Conservation (phyloP, 371 early-diverging fungal genomes). For the Coemansia sp. region DNA sequence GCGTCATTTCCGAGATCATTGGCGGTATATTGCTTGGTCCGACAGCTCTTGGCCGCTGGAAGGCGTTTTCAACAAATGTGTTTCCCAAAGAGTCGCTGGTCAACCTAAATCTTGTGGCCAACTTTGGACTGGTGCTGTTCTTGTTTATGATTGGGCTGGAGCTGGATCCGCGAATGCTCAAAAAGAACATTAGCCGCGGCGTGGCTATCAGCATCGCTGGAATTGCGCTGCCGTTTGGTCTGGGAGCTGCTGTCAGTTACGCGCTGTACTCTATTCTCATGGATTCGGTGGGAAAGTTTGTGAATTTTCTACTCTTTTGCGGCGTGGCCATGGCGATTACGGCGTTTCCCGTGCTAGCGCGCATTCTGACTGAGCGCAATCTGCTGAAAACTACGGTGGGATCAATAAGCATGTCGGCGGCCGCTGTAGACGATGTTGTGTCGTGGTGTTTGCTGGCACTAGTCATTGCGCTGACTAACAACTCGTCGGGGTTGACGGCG, state of each 20-base stretch:
- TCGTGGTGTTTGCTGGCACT: constrained; percentile 84
- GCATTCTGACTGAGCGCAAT: constrained; percentile 86
- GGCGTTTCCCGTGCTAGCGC: constrained; percentile 90
- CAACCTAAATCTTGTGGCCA: constrained; percentile 74
- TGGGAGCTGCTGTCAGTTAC: constrained; percentile 70
- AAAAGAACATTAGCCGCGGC: constrained; percentile 40
- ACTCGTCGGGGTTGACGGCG: constrained; percentile 62
- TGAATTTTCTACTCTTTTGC: constrained; percentile 74
- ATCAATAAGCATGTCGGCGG: constrained; percentile 78
- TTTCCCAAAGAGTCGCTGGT: constrained; percentile 68
- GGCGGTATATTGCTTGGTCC: constrained; percentile 80
- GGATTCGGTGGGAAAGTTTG: constrained; percentile 56
- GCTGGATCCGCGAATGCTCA: constrained; percentile 60
- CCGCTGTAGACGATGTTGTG: constrained; percentile 82
- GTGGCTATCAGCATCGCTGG: constrained; percentile 68
- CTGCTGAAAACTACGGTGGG: constrained; percentile 82
- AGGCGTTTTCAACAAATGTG: constrained; percentile 61
- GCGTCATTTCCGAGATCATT: constrained; percentile 76
- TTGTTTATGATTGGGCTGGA: constrained; percentile 87
- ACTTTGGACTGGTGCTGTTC: constrained; percentile 86
- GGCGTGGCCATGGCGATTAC: constrained; percentile 93
- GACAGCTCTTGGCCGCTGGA: constrained; percentile 72
- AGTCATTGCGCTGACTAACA: constrained; percentile 74
- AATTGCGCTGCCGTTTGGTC: constrained; percentile 74
- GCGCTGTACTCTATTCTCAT: constrained; percentile 62